Evolutionary conservation across 108 stramenopile genomes (phyloP).

Genomic region (Bacterosira constricta): DNA sequence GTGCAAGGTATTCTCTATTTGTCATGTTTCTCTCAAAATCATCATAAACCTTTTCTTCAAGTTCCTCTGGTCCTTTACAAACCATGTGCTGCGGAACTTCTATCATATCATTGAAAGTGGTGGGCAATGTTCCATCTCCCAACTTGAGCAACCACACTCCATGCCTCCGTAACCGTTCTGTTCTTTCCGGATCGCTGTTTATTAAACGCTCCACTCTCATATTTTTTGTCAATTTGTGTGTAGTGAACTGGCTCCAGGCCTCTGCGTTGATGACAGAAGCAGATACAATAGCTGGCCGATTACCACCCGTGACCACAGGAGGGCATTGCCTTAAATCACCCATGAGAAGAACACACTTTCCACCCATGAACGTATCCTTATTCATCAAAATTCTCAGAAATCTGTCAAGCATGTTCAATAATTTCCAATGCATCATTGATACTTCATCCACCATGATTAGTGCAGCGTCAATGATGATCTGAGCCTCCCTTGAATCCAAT

Average conservation of each 20-base stretch:
- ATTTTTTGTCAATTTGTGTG: neutral
- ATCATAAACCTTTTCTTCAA: constrained; percentile 7
- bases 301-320: constrained; percentile 4
- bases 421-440: constrained; percentile 1
- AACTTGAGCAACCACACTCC: constrained; percentile 11
- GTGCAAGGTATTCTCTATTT: neutral
- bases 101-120: neutral
- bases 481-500: neutral
- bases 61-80: neutral
- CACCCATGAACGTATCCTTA: constrained; percentile 6
- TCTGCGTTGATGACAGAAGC: neutral
- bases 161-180: neutral
- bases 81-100: constrained; percentile 24
- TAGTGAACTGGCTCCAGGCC: constrained; percentile 4
- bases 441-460: constrained; percentile 24
- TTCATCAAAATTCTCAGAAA: constrained; percentile 2
- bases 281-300: neutral
- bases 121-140: constrained; percentile 8
- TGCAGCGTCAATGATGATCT: neutral
- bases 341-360: constrained; percentile 11
- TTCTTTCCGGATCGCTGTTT: neutral
- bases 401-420: constrained; percentile 7
- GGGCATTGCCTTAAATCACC: constrained; percentile 22
- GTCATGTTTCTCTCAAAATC: constrained; percentile 1
- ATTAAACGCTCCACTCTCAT: constrained; percentile 17